Evolutionary conservation across 371 early-diverging fungal genomes (phyloP).

Genomic region (Lichtheimia ornata): DNA sequence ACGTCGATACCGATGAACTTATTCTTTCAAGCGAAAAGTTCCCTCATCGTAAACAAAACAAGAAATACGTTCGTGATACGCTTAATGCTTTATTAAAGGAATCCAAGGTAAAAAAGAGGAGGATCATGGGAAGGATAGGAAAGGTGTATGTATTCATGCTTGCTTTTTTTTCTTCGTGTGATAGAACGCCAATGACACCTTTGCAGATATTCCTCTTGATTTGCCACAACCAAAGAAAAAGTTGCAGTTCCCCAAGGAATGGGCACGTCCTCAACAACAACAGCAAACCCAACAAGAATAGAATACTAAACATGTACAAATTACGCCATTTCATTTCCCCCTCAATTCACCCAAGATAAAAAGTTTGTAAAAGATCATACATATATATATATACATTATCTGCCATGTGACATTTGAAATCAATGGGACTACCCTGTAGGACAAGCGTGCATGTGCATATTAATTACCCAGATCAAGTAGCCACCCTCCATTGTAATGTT

Average conservation of each 20-base stretch:
- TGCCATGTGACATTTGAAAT: no score
- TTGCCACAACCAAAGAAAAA: slow-evolving; percentile 58
- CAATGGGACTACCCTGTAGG: no score
- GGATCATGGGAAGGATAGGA: neutral
- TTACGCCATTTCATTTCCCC: neutral
- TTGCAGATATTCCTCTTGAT: slow-evolving; percentile 65
- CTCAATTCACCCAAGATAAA: neutral
- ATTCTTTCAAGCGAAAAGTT: slow-evolving; percentile 67
- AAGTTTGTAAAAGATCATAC: neutral
- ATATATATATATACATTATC: neutral
- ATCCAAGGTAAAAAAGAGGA: slow-evolving; percentile 46
- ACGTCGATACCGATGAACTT: slow-evolving; percentile 53
- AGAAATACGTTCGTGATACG: slow-evolving; percentile 63
- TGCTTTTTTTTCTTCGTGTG: neutral
- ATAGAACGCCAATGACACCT: slow-evolving; percentile 50
- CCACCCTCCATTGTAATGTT: no score
- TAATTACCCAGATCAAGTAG: no score
- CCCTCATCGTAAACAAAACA: slow-evolving; percentile 67
- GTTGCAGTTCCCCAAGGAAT: slow-evolving; percentile 66
- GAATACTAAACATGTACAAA: slow-evolving; percentile 5
- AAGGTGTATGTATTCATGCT: neutral
- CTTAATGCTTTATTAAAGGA: slow-evolving; percentile 57
- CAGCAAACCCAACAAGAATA: slow-evolving; percentile 2
- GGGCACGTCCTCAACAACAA: slow-evolving; percentile 47
- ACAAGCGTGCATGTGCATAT: no score